Evolutionary conservation across 306 rosid species (phyloP), one percentile per base, ranked within the genome.

Genomic region (Castanopsis chinensis): DNA sequence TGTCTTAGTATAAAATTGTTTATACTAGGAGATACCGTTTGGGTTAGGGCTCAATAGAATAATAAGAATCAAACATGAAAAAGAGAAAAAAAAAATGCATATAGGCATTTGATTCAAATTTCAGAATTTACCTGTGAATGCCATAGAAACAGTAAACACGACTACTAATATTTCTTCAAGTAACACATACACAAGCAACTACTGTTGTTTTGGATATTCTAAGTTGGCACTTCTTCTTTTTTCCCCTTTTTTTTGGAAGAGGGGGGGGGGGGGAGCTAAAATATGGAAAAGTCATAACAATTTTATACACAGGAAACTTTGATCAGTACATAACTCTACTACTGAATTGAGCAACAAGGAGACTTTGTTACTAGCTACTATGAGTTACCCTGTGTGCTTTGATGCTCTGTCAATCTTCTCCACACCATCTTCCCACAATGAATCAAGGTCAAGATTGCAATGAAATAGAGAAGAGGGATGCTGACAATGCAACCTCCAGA

Each of bases 401-500:
- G 85, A 72, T 72, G 87, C 83, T 92, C 97, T 28, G 82, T 85
- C 83, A 94, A 78, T 81, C 93, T 88, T 83, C 92, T 90, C 97
- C 97, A 91, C 64, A 88, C 97, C 91, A 92, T 88, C 89, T 86
- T 90, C 75, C 97, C 97, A 76, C 97, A 92, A 76, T 87, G 89
- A 79, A 86, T 71, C 75, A 92, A 81, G 37, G 91, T 94, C 83
- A 85, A 78, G 58, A 86, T 55, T 23, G 93, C 84, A 11, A 86
- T 14, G 75, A 88, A 51, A 79, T 89, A 94, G 53, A 94, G 90
- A 58, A 94, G 85, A 83, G 98, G 97, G 81, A 94, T 91, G 75
- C 97, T 89, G 20, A 91, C 77, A 20, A 63, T 37, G 67, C 98
- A 94, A 52, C 98, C 98, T 49, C 98, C 93, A n/a, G 97, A 87